Evolutionary conservation across 768 basidiomycete genomes (phyloP).

Genomic region (Trametes elegans): DNA sequence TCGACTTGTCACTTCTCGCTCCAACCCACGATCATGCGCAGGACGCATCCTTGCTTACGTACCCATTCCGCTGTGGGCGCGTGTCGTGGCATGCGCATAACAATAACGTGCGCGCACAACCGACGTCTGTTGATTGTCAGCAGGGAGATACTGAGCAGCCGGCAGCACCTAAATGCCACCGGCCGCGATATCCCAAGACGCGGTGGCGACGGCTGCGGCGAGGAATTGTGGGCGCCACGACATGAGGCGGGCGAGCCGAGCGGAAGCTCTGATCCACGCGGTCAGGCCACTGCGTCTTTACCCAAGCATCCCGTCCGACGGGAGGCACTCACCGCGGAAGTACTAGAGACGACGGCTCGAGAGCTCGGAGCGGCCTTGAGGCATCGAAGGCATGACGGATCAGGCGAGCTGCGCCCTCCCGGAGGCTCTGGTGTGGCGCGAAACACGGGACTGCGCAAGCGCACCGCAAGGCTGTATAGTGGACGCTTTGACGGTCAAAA

Average conservation of each 20-base stretch:
- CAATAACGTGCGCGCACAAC: not conserved
- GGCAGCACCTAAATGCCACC: not conserved
- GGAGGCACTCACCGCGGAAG: not conserved
- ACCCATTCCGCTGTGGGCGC: too few species aligned
- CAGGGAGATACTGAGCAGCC: too few species aligned
- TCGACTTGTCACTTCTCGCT: too few species aligned
- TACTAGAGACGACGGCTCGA: not conserved
- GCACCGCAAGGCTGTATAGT: not conserved
- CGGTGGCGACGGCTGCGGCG: not conserved
- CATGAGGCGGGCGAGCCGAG: not conserved
- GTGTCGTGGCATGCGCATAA: not conserved
- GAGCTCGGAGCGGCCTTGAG: not conserved
- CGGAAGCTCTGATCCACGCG: conserved; percentile 1
- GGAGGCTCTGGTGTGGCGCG: not conserved
- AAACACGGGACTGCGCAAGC: not conserved
- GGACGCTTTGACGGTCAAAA: not conserved
- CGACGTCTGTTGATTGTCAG: too few species aligned
- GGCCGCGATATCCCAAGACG: not conserved
- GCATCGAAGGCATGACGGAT: not conserved
- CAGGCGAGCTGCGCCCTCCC: not conserved
- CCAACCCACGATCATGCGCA: too few species aligned
- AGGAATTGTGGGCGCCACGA: conserved; percentile 8
- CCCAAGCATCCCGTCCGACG: not conserved
- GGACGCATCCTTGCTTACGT: too few species aligned
- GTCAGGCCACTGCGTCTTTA: not conserved